A percentile compares a stretch with the other conserved stretches of the same genome.
These are phyloP conservation scores for Macrolepiota dolichaula DNA, from an alignment of 768 basidiomycete species.

Conservation along the genomic window DNA sequence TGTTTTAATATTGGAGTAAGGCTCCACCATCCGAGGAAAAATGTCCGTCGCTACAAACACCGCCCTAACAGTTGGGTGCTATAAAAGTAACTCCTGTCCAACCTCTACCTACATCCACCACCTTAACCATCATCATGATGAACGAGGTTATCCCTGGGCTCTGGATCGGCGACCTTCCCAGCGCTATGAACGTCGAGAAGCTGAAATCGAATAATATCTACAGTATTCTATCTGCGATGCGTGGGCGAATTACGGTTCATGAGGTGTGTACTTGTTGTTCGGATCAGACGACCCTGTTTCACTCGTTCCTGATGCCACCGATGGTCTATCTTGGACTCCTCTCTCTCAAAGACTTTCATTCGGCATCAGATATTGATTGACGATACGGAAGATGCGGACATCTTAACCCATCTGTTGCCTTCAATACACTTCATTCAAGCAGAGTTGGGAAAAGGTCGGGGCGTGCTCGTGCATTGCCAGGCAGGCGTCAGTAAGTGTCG, in stretches of 20 bases:
- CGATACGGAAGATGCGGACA: conserved; percentile 72
- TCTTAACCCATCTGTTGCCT: conserved; percentile 73
- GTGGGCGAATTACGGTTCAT: conserved; percentile 61
- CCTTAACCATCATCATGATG: conserved; percentile 36
- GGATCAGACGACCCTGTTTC: neutral
- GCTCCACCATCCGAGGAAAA: neutral
- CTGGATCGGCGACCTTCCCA: conserved; percentile 82
- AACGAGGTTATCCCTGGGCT: conserved; percentile 76
- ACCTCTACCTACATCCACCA: conserved; percentile 15
- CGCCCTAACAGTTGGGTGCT: neutral
- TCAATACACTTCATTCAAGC: conserved; percentile 81
- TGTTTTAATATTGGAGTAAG: neutral
- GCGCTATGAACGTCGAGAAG: conserved; percentile 57
- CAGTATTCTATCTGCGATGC: conserved; percentile 71
- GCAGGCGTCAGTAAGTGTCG: conserved; percentile 79
- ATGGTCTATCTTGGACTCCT: neutral
- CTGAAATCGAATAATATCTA: conserved; percentile 73
- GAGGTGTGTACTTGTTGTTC: conserved; percentile 43
- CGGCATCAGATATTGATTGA: conserved; percentile 78
- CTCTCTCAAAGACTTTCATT: conserved; percentile 61
- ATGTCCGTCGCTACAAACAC: neutral
- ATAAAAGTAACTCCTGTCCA: neutral
- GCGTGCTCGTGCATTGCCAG: conserved; percentile 87
- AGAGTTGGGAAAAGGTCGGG: conserved; percentile 70
- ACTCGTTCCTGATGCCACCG: neutral